A percentile compares a stretch with the other conserved stretches of the same genome.
phyloP scores from a whole-genome alignment of 202 grass and related monocot genomes.

The Zizania palustris region DNA sequence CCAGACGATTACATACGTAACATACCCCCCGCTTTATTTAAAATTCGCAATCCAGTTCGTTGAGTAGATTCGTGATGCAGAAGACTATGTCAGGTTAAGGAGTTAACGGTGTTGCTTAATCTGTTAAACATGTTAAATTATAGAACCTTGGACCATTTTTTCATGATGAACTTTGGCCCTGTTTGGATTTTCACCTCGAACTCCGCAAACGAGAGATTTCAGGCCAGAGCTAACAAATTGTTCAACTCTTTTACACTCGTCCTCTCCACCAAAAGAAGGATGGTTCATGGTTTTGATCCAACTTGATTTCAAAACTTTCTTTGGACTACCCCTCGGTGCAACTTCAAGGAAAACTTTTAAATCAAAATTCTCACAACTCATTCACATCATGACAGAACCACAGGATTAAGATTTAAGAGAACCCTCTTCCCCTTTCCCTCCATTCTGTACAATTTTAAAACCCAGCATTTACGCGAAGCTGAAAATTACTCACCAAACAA shows the following conservation, averaged over 20 bases:
- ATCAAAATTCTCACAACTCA: background rate
- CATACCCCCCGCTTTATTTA: background rate
- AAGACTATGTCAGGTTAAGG: background rate
- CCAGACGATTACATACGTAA: background rate
- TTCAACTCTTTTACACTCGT: too few relatives aligned
- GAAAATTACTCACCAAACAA: conserved; percentile 1
- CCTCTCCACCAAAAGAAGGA: too few relatives aligned
- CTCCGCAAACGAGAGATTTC: background rate
- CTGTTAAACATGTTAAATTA: background rate
- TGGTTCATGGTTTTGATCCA: too few relatives aligned
- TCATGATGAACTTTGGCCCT: background rate
- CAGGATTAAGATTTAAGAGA: background rate
- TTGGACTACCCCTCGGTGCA: too few relatives aligned
- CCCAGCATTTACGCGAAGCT: background rate
- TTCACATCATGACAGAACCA: background rate
- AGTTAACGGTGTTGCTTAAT: background rate
- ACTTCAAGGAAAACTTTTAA: background rate
- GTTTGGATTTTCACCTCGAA: background rate
- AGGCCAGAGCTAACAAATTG: background rate
- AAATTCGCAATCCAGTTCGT: background rate
- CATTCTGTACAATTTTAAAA: conserved; percentile 17
- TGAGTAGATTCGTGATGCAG: background rate
- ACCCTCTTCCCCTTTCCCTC: conserved; percentile 5
- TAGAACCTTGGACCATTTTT: background rate
- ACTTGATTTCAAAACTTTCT: too few relatives aligned